Percentiles rank a stretch among this genome's conserved stretches.
phyloP scores from a whole-genome alignment of 2,329 filamentous ascomycete species.

The Talaromyces amestolkiae region DNA sequence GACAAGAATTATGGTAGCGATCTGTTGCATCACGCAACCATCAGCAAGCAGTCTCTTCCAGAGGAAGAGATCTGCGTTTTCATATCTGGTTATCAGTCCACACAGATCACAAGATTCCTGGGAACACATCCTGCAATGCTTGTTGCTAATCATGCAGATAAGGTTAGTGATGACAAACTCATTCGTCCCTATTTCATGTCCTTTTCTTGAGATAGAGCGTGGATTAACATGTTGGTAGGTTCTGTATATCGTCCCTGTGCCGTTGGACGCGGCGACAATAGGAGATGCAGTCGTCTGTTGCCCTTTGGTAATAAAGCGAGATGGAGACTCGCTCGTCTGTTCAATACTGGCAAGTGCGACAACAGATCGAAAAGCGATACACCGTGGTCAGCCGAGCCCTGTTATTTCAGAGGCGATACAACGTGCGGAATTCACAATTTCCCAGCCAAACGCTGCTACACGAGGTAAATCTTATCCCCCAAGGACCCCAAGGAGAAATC shows the following conservation, averaged over 20 bases:
- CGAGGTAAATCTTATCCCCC: neutral
- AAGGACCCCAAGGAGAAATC: too few species aligned
- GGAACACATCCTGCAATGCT: slow-evolving; percentile 16
- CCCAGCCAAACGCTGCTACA: neutral
- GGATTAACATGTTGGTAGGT: neutral
- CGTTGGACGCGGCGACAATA: slow-evolving; percentile 15
- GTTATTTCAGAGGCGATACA: neutral
- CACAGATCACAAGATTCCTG: slow-evolving; percentile 12
- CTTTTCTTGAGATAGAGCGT: neutral
- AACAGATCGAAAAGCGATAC: slow-evolving; percentile 1
- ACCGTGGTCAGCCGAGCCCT: neutral
- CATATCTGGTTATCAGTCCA: slow-evolving; percentile 11
- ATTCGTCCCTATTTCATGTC: neutral
- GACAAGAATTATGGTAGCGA: neutral
- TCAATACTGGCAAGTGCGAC: slow-evolving; percentile 14
- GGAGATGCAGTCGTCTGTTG: slow-evolving; percentile 13
- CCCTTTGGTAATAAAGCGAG: slow-evolving; percentile 15
- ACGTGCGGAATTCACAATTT: neutral
- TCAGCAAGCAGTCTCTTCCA: slow-evolving; percentile 8
- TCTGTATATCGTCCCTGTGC: slow-evolving; percentile 13
- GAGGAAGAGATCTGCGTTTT: slow-evolving; percentile 14
- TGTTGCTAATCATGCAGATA: slow-evolving; percentile 13
- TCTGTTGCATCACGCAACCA: slow-evolving; percentile 7
- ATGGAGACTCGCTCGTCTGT: slow-evolving; percentile 13
- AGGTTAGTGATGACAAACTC: neutral